Conservation (phyloP, 2,329 filamentous ascomycete species). For the Eurotiales sp. region DNA sequence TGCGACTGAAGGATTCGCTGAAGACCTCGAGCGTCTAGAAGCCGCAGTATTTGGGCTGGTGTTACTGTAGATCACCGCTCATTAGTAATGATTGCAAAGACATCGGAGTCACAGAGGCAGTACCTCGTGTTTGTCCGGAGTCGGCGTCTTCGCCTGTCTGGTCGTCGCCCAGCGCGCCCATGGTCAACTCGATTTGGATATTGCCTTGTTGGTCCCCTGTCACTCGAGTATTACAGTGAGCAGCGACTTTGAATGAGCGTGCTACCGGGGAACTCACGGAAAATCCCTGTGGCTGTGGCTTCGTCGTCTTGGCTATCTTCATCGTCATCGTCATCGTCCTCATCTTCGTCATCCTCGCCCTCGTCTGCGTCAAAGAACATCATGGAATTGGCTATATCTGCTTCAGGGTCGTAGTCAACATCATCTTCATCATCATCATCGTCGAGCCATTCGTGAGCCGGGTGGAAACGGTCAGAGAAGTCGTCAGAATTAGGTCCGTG, state of each 20-base stretch:
- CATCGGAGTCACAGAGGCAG: neutral
- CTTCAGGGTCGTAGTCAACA: conserved; percentile 48
- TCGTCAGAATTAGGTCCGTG: conserved; percentile 20
- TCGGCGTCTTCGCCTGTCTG: conserved; percentile 16
- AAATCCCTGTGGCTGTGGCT: neutral
- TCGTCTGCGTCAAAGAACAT: conserved; percentile 35
- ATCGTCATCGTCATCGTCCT: conserved; percentile 33
- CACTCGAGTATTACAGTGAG: neutral
- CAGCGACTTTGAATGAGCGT: neutral
- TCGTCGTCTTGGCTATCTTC: conserved; percentile 1
- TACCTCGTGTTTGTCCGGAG: conserved; percentile 14
- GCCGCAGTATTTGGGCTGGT: conserved; percentile 47
- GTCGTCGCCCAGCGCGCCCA: conserved; percentile 23
- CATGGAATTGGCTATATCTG: conserved; percentile 35
- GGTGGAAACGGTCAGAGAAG: conserved; percentile 31
- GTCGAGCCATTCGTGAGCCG: conserved; percentile 33
- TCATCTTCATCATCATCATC: conserved; percentile 38
- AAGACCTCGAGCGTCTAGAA: conserved; percentile 53
- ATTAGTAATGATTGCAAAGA: neutral
- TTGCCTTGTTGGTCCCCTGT: conserved; percentile 21
- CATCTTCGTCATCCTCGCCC: conserved; percentile 36
- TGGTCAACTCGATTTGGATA: conserved; percentile 27
- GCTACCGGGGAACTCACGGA: neutral
- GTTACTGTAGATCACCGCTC: conserved; percentile 25
- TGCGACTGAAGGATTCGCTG: conserved; percentile 47